Evolutionary conservation across 306 rosid species (phyloP), one percentile per base, ranked within the genome.

Genomic region (Gynostemma pentaphyllum): DNA sequence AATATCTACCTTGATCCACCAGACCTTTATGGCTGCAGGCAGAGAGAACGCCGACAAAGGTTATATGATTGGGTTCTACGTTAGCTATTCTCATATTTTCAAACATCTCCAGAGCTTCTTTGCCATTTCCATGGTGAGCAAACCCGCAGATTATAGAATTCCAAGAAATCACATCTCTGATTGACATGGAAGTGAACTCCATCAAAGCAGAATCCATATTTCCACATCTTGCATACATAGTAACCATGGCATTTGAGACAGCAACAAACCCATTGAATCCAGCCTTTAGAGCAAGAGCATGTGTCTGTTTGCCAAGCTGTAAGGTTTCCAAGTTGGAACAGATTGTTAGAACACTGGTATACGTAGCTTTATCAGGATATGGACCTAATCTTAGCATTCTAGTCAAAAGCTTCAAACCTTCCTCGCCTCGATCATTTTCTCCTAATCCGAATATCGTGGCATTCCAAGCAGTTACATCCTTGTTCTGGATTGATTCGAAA

Each of bases 191-290:
- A 26, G 69, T 68, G 55, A 79, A 79, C 62, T 73, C 81, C 46
- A 71, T 6, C 51, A 74, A 21, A 68, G 87, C 82, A 29, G 69
- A 82, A 37, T 68, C 78, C 84, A 76, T 57, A 45, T 44, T 73
- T 29, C 87, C 87, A 50, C 87, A 82, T 66, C 82, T 82, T 23
- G 87, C 82, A 15, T 82, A 82, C 87, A 82, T 82, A 66, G 81
- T 79, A 32, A 79, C 45, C 70, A 73, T 70, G 28, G 84, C 87
- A 51, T 79, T 82, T 9, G 81, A 73, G 29, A 82, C 84, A 6
- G 84, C 72, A 36, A 82, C 28, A 24, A 50, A 62, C n/a, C 45
- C 30, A 28, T 26, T 16, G 53, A 79, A 79, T 65, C 87, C 87
- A 2, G 54, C 42, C 66, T 71, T 79, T 13, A 74, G 46, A 28